Percentiles rank a stretch among this genome's conserved stretches.
phyloP scores from a whole-genome alignment of 2,329 filamentous ascomycete species.

The Trichoderma koningii region DNA sequence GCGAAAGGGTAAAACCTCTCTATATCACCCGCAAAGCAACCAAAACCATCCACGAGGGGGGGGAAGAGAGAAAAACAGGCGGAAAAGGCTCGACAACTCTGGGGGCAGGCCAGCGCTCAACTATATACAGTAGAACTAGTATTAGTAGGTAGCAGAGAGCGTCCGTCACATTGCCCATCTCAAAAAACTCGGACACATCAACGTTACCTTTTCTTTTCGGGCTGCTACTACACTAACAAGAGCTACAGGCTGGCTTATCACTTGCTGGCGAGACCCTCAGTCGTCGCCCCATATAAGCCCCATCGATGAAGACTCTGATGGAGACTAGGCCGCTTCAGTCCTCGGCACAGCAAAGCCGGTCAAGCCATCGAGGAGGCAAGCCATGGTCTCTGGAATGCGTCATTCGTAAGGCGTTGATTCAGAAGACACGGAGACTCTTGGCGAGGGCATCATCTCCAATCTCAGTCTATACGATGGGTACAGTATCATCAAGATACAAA shows the following conservation, averaged over 20 bases:
- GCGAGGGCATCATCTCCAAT: no score
- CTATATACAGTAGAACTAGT: constrained; percentile 1
- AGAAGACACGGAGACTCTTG: no score
- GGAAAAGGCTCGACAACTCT: neutral
- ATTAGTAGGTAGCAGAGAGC: no score
- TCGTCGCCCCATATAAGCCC: constrained; percentile 24
- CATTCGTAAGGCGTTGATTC: neutral
- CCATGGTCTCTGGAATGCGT: neutral
- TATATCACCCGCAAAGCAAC: no score
- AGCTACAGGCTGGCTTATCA: constrained; percentile 20
- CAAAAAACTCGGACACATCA: constrained; percentile 22
- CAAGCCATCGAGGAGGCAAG: neutral
- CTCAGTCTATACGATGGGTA: no score
- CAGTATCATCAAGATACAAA: no score
- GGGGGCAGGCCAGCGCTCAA: constrained; percentile 13
- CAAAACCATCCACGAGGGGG: neutral
- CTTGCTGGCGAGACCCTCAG: constrained; percentile 22
- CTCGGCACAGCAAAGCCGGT: constrained; percentile 17
- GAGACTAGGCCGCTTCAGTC: constrained; percentile 4
- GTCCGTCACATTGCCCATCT: constrained; percentile 1
- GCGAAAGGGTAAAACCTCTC: no score
- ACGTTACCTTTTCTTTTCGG: constrained; percentile 9
- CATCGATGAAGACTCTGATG: constrained; percentile 26
- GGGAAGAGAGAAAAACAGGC: neutral
- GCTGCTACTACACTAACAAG: constrained; percentile 18